Percentiles rank a stretch among this genome's conserved stretches.
Conservation (phyloP, 352 stramenopile species). For the Phytophthora boehmeriae region DNA sequence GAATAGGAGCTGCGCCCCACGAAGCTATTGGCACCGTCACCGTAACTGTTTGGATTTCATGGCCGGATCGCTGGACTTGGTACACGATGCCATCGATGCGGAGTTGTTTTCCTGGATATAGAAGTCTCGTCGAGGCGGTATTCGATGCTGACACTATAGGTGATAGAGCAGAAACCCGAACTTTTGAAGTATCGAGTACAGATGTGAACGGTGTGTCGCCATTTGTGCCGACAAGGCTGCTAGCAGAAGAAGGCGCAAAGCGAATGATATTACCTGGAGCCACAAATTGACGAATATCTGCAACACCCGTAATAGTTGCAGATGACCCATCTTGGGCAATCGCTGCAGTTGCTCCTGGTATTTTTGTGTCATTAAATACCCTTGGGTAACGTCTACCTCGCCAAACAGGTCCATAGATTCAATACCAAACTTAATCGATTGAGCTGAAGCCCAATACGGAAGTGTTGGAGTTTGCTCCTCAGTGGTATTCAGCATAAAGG, state of each 20-base stretch:
- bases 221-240: slow-evolving; percentile 60
- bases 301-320: slow-evolving; percentile 49
- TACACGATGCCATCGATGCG: slow-evolving; percentile 91
- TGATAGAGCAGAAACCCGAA: slow-evolving; percentile 49
- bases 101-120: slow-evolving; percentile 88
- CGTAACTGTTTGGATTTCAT: slow-evolving; percentile 89
- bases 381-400: slow-evolving; percentile 64
- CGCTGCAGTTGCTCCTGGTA: slow-evolving; percentile 59
- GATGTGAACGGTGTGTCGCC: slow-evolving; percentile 65
- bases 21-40: slow-evolving; percentile 40
- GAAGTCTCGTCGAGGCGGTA: slow-evolving; percentile 43
- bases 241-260: slow-evolving; percentile 47
- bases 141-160: slow-evolving; percentile 47
- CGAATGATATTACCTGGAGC: slow-evolving; percentile 68
- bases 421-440: slow-evolving; percentile 72
- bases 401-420: slow-evolving; percentile 78
- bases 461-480: slow-evolving; percentile 50
- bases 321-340: slow-evolving; percentile 54
- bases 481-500: slow-evolving; percentile 52
- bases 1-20: slow-evolving; percentile 20
- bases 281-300: slow-evolving; percentile 69
- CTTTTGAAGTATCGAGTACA: slow-evolving; percentile 47
- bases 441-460: slow-evolving; percentile 58
- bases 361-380: slow-evolving; percentile 55
- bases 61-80: slow-evolving; percentile 83